phyloP scores from a whole-genome alignment of 176 grass and related monocot species.

The Oryza glaberrima region DNA sequence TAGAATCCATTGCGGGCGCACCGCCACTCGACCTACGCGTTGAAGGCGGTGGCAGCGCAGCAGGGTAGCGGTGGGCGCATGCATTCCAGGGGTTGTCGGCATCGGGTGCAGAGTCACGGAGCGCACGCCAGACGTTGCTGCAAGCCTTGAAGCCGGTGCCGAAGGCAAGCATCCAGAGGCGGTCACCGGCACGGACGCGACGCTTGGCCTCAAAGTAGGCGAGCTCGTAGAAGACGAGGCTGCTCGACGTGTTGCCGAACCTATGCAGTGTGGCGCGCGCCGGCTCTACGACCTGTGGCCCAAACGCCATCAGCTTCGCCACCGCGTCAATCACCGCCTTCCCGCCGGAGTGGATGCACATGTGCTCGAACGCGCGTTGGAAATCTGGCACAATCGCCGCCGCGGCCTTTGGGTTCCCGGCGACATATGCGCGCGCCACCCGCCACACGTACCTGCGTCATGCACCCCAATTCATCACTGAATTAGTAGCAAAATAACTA shows the following conservation, averaged over 20 bases:
- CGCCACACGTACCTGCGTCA: constrained; percentile 50
- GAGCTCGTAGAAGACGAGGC: constrained; percentile 92
- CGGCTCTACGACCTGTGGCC: constrained; percentile 51
- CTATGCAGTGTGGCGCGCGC: constrained; percentile 73
- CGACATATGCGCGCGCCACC: constrained; percentile 32
- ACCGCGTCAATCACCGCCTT: constrained; percentile 91
- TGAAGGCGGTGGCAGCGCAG: constrained; percentile 33
- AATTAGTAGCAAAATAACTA: not conserved
- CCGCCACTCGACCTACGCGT: not conserved
- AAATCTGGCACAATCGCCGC: constrained; percentile 65
- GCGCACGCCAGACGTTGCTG: constrained; percentile 66
- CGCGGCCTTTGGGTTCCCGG: constrained; percentile 38
- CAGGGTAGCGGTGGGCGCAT: constrained; percentile 67
- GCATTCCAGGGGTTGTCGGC: constrained; percentile 77
- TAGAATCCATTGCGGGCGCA: not conserved
- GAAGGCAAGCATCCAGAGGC: constrained; percentile 89
- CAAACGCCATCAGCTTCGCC: constrained; percentile 70
- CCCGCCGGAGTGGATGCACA: constrained; percentile 87
- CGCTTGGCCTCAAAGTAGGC: constrained; percentile 89
- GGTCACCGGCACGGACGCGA: constrained; percentile 59
- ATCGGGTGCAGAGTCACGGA: constrained; percentile 62
- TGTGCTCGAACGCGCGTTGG: constrained; percentile 83
- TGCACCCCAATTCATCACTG: not conserved
- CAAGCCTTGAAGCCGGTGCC: constrained; percentile 89
- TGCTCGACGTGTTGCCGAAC: constrained; percentile 94